phyloP scores from a whole-genome alignment of 495 filamentous ascomycete species.

The Venustampulla echinocandica region DNA sequence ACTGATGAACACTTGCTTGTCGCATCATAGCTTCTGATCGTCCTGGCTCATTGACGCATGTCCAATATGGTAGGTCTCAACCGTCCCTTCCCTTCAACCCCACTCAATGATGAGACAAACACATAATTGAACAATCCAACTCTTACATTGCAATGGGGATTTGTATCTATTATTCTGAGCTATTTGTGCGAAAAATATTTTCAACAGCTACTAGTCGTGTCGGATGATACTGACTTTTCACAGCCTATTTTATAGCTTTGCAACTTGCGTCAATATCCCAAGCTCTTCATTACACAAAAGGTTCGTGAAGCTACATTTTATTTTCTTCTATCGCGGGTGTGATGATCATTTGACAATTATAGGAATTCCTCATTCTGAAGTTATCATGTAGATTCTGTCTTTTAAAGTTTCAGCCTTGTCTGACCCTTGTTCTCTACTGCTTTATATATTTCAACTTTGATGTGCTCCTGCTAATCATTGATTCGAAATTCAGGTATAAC shows the following conservation, averaged over 20 bases:
- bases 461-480: slow-evolving; percentile 28
- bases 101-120: slow-evolving; percentile 45
- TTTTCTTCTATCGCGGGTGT: slow-evolving; percentile 34
- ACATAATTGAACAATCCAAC: slow-evolving; percentile 68
- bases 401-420: slow-evolving; percentile 96
- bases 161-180: slow-evolving; percentile 11
- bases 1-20: not conserved
- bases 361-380: slow-evolving; percentile 98
- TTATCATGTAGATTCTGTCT: slow-evolving; percentile 78
- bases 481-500: slow-evolving; percentile 44
- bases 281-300: slow-evolving; percentile 37
- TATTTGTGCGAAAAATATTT: not conserved
- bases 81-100: not conserved
- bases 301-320: slow-evolving; percentile 35
- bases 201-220: not conserved
- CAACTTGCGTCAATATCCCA: not conserved
- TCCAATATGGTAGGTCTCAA: slow-evolving; percentile 2
- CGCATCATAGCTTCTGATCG: not conserved
- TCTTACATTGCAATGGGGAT: slow-evolving; percentile 67
- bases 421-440: slow-evolving; percentile 42
- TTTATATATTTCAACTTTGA: slow-evolving; percentile 8
- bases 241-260: not conserved
- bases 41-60: not conserved
- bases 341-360: slow-evolving; percentile 83
- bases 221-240: not conserved